Conservation (phyloP, 371 early-diverging fungal genomes). For the Smittium mucronatum region DNA sequence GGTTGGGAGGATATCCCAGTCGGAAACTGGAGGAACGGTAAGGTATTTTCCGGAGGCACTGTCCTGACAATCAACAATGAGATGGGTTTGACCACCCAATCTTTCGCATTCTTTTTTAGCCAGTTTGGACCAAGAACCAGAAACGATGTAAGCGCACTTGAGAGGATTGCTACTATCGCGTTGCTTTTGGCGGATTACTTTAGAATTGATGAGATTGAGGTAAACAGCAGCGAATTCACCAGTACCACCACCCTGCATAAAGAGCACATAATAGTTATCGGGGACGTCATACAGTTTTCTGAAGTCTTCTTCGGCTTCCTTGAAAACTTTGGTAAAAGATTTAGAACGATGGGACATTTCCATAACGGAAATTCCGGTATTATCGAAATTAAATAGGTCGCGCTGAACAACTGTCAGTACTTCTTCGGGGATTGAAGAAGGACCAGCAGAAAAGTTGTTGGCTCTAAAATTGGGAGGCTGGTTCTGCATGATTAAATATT, state of each 20-base stretch:
- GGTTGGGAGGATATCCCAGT: conserved; percentile 60
- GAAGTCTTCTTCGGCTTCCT: conserved; percentile 54
- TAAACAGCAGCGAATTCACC: conserved; percentile 80
- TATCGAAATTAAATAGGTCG: conserved; percentile 66
- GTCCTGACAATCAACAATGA: conserved; percentile 36
- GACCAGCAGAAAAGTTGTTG: conserved; percentile 81
- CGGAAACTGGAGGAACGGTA: conserved; percentile 39
- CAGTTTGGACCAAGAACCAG: conserved; percentile 85
- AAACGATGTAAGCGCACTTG: conserved; percentile 75
- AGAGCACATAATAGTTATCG: conserved; percentile 69
- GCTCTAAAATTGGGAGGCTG: conserved; percentile 16
- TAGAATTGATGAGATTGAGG: conserved; percentile 69
- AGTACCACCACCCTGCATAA: conserved; percentile 92
- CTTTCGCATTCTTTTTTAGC: conserved; percentile 75
- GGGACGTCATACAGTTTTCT: conserved; percentile 62
- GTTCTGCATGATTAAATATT: too few relatives aligned
- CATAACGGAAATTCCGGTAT: conserved; percentile 80
- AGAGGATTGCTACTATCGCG: conserved; percentile 30
- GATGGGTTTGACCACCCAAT: conserved; percentile 57
- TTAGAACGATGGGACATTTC: conserved; percentile 88
- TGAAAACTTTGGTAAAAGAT: conserved; percentile 59
- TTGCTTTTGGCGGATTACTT: conserved; percentile 36
- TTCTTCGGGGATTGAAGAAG: conserved; percentile 66
- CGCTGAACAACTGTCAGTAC: conserved; percentile 70
- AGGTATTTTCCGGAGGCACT: conserved; percentile 30